Conservation (phyloP, 2,329 filamentous ascomycete genomes). For the Aspergillus amoenus region DNA sequence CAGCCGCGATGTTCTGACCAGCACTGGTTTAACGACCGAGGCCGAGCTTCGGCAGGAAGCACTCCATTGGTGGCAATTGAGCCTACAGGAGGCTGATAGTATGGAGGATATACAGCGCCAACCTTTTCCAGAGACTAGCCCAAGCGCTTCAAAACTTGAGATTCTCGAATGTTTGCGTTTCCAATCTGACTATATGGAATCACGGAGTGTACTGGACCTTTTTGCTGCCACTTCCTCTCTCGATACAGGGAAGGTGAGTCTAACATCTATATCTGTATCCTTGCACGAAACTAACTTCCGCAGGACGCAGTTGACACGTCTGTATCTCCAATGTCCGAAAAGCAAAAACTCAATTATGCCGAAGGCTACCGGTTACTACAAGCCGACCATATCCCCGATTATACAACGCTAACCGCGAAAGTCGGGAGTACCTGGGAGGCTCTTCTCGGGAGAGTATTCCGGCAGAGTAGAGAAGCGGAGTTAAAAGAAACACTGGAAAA, state of each 20-base stretch:
- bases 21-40: conserved; percentile 49
- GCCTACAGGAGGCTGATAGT: conserved; percentile 59
- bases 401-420: conserved; percentile 38
- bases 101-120: conserved; percentile 27
- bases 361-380: conserved; percentile 56
- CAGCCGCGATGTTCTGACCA: conserved; percentile 58
- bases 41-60: conserved; percentile 64
- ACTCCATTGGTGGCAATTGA: conserved; percentile 68
- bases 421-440: conserved; percentile 34
- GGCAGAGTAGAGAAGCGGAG: conserved; percentile 16
- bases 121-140: conserved; percentile 1
- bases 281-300: conserved; percentile 16
- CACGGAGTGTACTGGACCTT: conserved; percentile 38
- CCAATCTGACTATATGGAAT: conserved; percentile 33
- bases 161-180: conserved; percentile 28
- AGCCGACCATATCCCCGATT: conserved; percentile 49
- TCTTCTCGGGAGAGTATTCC: conserved; percentile 27
- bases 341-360: conserved; percentile 55
- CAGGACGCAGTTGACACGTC: conserved; percentile 62
- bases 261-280: background rate
- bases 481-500: conserved; percentile 26
- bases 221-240: conserved; percentile 29
- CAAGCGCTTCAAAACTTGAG: conserved; percentile 18
- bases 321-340: conserved; percentile 56
- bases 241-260: conserved; percentile 30